Base-by-base conservation (phyloP, 345 rosid species). In the Brassica incana region DNA sequence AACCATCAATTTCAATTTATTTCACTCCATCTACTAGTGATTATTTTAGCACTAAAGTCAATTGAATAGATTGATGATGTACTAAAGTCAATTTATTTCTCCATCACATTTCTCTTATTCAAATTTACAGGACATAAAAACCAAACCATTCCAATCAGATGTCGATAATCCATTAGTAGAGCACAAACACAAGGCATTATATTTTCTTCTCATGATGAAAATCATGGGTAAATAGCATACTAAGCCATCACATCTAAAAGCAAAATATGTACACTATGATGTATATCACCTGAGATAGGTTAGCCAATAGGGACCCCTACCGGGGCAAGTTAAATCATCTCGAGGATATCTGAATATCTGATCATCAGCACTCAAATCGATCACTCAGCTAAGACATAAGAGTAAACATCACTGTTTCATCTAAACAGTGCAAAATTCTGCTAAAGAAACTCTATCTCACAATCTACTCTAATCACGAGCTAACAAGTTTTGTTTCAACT, bases 221-320 rank as follows among this genome's bases (percentile, higher is more conserved):
- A 94, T 74, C 87, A 83, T 0, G 5, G 14, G 74, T 35, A 20
- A 35, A 35, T 1, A 35, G 6, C 40, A 38, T 38, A n/a, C 38
- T 38, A 35, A 35, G 40, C 40, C 40, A 35, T 35, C 5, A 27
- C 14, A 29, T 73, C 29, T 35, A 48, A 11, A 8, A 5, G 38
- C 52, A 65, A 29, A 56, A 69, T 8, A 71, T 8, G 40, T 6
- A 36, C 65, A 62, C 67, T 38, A 18, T 30, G 71, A 65, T 12
- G 23, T n/a, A 15, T 20, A 0, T 15, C 40, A 90, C 97, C 97
- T 88, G 86, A 94, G 85, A 84, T 91, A 90, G 30, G 90, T 89
- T 72, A 92, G 43, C 95, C 86, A 88, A 75, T 80, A 75, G 4
- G 97, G 97, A 77, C 90, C 89, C 32, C 65, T 82, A 71, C 89